Evolutionary conservation across 2,329 filamentous ascomycete species (phyloP), one percentile per base, ranked within the genome.

Genomic region (Polytolypa hystricis): DNA sequence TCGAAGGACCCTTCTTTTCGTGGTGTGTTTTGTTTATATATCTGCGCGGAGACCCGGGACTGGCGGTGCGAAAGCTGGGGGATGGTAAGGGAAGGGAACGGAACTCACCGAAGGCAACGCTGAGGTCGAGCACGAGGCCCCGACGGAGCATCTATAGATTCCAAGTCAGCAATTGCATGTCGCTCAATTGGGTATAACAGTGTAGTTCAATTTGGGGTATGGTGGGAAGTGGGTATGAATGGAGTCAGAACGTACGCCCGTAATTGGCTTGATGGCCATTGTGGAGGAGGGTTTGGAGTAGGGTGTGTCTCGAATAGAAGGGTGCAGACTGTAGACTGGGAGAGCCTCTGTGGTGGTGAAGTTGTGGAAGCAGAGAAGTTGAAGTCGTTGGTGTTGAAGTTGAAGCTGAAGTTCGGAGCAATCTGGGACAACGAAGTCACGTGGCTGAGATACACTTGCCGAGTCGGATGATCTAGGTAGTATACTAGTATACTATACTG

Each of bases 71-170:
- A n/a, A n/a, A n/a, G n/a, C n/a, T n/a, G n/a, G n/a, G n/a, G 11
- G 18, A 21, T 33, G 8, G 6, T 5, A 16, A 33, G 10, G 30
- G 10, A 11, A 16, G 17, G 10, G 9, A 11, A 16, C 5, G 12
- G 37, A 37, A 67, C 74, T 60, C 66, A 78, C 77, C 77, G 53
- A 77, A 63, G 47, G 74, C 73, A 55, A 78, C 73, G 53, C 72
- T 74, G 52, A 81, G 64, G 61, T 81, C 76, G 50, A 81, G 67
- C 50, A 81, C 75, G 42, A 81, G 65, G 55, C 67, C 68, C 57
- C 73, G 69, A 58, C 74, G 73, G 64, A 81, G 73, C 71, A 78
- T 79, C 75, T 79, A 52, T 44, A 46, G 14, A n/a, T n/a, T n/a
- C n/a, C n/a, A n/a, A n/a, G n/a, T n/a, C n/a, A n/a, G n/a, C n/a